Evolutionary conservation across 2,329 filamentous ascomycete genomes (phyloP).

Genomic region (Curvularia verruculosa): DNA sequence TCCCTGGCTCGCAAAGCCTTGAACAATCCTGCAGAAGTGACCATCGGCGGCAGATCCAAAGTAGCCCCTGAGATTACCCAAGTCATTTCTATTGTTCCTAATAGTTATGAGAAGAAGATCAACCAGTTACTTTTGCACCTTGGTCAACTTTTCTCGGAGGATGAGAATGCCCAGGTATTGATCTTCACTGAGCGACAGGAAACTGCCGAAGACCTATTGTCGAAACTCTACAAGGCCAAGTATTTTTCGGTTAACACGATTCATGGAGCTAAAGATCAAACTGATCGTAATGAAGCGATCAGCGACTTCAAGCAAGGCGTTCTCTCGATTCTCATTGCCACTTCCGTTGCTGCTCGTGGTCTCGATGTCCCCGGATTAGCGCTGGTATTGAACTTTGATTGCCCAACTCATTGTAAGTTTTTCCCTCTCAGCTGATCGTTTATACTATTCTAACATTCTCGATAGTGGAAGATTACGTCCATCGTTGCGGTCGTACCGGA

Average conservation of each 20-base stretch:
- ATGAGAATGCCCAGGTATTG: conserved; percentile 87
- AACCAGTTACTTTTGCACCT: conserved; percentile 82
- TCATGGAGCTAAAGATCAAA: conserved; percentile 74
- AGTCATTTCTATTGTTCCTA: conserved; percentile 73
- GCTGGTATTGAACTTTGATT: conserved; percentile 94
- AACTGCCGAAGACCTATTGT: conserved; percentile 57
- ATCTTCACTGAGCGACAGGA: conserved; percentile 94
- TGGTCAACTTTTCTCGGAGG: conserved; percentile 81
- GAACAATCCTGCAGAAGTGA: conserved; percentile 84
- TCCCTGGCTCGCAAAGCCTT: conserved; percentile 87
- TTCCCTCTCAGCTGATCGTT: neutral
- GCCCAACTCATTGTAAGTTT: conserved; percentile 72
- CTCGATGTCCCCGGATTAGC: conserved; percentile 96
- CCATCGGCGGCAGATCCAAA: conserved; percentile 81
- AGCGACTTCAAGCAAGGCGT: conserved; percentile 66
- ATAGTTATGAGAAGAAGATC: conserved; percentile 75
- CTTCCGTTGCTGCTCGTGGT: conserved; percentile 91
- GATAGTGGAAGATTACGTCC: conserved; percentile 86
- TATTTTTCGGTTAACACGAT: conserved; percentile 66
- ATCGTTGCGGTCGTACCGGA: conserved; percentile 90
- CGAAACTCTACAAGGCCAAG: conserved; percentile 38
- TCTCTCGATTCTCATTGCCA: conserved; percentile 88
- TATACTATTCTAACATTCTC: neutral
- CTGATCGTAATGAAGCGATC: conserved; percentile 45
- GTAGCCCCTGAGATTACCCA: conserved; percentile 80